Evolutionary conservation across 176 grass and related monocot genomes (phyloP), one percentile per base, ranked within the genome.

Genomic region (Aegilops longissima): DNA sequence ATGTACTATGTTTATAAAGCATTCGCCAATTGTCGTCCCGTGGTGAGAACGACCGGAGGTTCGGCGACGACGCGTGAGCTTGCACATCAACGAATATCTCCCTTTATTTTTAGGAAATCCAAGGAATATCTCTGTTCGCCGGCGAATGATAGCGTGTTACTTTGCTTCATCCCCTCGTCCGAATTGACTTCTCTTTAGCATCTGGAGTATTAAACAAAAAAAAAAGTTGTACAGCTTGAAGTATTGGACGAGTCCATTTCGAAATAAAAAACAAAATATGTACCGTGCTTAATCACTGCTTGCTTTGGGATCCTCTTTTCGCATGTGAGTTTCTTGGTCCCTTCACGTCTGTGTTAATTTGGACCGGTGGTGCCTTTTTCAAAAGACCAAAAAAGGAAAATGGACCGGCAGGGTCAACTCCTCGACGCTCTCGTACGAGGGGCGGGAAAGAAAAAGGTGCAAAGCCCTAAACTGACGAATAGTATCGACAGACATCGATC

Each of bases 41-140:
- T 58, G 73, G 73, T 31, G 44, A 77, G 47, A 77, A 77, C 74
- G 74, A 56, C 35, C 5, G 12, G 61, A 76, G 18, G 54, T 24
- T 67, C 64, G 33, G 56, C 14, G 63, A 74, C 40, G 73, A 76
- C 24, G 27, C 25, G 24, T 52, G 67, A 30, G 14, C 61, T n/a
- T 66, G 45, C 20, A 76, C 74, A 31, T 49, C 78, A 51, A 86
- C 61, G 70, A 56, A 79, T 89, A 47, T 61, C 66, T 71, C 36
- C 16, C 1, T 36, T 80, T 29, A 0, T 75, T 75, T 5, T n/a
- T 12, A 30, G 3, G 3, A 75, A 75, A 75, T 47, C 40, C 82
- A 16, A 85, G 18, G 69, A 52, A 78, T 89, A 67, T 68, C 80
- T 62, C 21, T 5, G 2, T 45, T 23, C 12, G 77, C 30, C 70